Evolutionary conservation across 345 rosid species (phyloP), one percentile per base, ranked within the genome.

Genomic region (Moricandia arvensis): DNA sequence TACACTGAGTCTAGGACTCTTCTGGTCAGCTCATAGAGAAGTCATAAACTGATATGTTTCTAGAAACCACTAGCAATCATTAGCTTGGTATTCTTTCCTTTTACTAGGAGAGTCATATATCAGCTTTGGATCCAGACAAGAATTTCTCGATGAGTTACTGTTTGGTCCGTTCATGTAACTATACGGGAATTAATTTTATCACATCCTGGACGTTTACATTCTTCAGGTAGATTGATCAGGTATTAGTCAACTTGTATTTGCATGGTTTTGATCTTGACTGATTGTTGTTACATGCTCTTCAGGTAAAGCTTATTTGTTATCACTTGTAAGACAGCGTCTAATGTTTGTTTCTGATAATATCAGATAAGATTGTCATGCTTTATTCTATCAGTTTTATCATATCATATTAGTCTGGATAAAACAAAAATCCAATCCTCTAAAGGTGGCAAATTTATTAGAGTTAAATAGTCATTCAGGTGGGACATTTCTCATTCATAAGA

Each of bases 251-350:
- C n/a, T 51, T 9, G 21, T 49, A 10, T 63, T 43, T 49, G 21
- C 60, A 47, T 61, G 15, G 24, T 30, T 59, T 61, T 21, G 27
- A 33, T 15, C 24, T 24, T 53, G 4, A 11, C 24, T 31, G 26
- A 64, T 29, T 63, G 43, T 73, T 53, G 41, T 27, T 27, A 26
- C 69, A 73, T 69, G 69, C 26, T 62, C 74, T 71, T 29, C 3
- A 29, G 31, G 31, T 29, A 29, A 29, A 29, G 31, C 31, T 29
- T 29, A 29, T 29, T 29, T 29, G 5, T 29, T 29, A 29, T 29
- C 31, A 29, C 31, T 33, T 33, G 37, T 63, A 73, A 64, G 57
- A 65, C 54, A 24, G 4, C 7, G 10, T 57, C 45, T 16, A 64
- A 41, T 38, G 33, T 74, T 38, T 65, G 45, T 29, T 21, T 29